Base-by-base conservation (phyloP, 768 basidiomycete species). In the Psilocybe cubensis region DNA sequence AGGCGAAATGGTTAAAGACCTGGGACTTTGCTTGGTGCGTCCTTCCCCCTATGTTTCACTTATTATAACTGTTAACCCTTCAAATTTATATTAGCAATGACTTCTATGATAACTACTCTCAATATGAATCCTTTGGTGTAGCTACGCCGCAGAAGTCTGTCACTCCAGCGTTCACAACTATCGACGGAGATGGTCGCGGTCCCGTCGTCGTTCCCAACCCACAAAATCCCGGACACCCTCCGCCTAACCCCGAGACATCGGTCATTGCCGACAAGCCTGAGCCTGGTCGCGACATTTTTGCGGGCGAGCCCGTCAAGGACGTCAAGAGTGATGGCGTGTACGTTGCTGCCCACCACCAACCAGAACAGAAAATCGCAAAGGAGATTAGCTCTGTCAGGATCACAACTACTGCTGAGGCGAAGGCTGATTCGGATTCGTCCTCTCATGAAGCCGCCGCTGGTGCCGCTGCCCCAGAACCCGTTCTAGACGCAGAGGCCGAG, bases 11-110 rank as follows among this genome's bases (percentile, higher is more conserved):
- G 93, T 63, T 96, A 38, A 93, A 88, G 76, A 91, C 88, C 4
- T 99, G 97, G 97, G 97, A 99, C 73, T 98, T 98, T 70, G 83
- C 86, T 25, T 99, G 96, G 89, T 87, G 66, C 40, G 82, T 70
- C 10, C 42, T 12, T 31, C 6, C 27, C 24, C 9, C 17, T 48
- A 52, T 31, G 40, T 46, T 49, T 57, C n/a, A 24, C 7, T 40
- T 54, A 45, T 29, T 11, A 47, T n/a, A 46, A 10, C 9, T 2
- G 40, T 47, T 60, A 21, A 21, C 4, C 29, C 54, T 41, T 33
- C 10, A 54, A 11, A 46, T 52, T 27, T 42, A 31, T 42, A 50
- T 1, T 42, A 90, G 90, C 71, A 76, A 83, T 38, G 88, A 88
- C n/a, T 92, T 89, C 76, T 72, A 76, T 18, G 82, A 88, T 21